Conservation (phyloP, 148 eudicot species). For the Fagopyrum tataricum region DNA sequence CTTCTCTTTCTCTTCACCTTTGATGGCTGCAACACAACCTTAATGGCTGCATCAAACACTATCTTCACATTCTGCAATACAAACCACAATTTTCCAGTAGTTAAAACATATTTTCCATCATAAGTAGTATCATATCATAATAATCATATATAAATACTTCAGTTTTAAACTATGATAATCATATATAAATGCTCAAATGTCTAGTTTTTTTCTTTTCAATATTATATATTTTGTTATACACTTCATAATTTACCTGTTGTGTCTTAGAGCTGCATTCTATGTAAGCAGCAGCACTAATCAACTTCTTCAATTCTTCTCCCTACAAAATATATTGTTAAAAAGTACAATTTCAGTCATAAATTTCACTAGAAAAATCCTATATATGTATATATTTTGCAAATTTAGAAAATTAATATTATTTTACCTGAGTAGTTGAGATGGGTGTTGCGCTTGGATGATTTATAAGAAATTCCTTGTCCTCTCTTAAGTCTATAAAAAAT, state of each 20-base stretch:
- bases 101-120: too few species aligned
- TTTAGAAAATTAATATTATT: neutral
- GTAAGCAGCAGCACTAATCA: constrained; percentile 57
- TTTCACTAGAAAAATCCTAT: neutral
- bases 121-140: too few species aligned
- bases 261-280: constrained; percentile 71
- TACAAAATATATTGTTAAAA: constrained; percentile 11
- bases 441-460: constrained; percentile 42
- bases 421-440: constrained; percentile 38
- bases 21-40: constrained; percentile 61
- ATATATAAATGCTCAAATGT: too few species aligned
- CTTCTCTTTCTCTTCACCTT: constrained; percentile 43
- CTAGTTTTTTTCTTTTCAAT: too few species aligned
- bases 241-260: constrained; percentile 41
- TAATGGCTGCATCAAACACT: constrained; percentile 68
- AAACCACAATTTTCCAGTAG: neutral
- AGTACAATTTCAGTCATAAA: neutral
- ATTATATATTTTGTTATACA: too few species aligned
- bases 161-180: neutral
- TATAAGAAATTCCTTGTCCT: constrained; percentile 36
- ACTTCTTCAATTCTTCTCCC: constrained; percentile 68
- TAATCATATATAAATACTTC: neutral
- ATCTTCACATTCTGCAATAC: constrained; percentile 50
- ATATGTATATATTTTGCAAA: neutral
- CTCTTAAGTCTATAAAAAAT: constrained; percentile 28